phyloP scores from a whole-genome alignment of 139 green algal species.

The Pleodorina starrii region DNA sequence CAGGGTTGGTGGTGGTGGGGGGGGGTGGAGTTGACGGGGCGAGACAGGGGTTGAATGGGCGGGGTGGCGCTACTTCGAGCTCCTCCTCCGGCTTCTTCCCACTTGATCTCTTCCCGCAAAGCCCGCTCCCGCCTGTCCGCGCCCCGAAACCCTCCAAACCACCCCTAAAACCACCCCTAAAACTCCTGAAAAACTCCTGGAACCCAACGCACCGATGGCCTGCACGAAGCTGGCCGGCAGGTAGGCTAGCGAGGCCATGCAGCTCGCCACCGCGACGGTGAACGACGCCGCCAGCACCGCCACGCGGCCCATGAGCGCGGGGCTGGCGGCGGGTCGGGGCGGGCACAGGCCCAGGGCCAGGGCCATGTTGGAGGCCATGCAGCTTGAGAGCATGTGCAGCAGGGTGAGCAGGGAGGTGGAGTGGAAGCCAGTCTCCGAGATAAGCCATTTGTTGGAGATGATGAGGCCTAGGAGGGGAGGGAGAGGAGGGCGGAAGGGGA shows the following conservation, averaged over 20 bases:
- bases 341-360: conserved; percentile 59
- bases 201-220: conserved; percentile 77
- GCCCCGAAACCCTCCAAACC: too few species aligned
- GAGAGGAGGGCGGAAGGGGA: neutral
- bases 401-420: conserved; percentile 73
- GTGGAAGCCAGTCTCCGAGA: conserved; percentile 82
- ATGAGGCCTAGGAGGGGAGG: conserved; percentile 66
- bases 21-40: conserved; percentile 63
- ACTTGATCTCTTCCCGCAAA: too few species aligned
- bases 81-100: too few species aligned
- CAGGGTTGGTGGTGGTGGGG: conserved; percentile 93
- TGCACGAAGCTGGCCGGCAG: conserved; percentile 96
- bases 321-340: neutral
- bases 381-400: conserved; percentile 91
- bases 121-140: too few species aligned
- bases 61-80: too few species aligned
- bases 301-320: conserved; percentile 81
- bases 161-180: too few species aligned
- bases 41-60: too few species aligned
- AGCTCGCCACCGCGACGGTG: conserved; percentile 77
- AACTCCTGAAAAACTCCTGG: too few species aligned
- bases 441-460: conserved; percentile 94
- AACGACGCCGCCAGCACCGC: conserved; percentile 84
- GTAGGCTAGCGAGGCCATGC: conserved; percentile 86
- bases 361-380: conserved; percentile 47